Evolutionary conservation across 352 stramenopile genomes (phyloP).

Genomic region (Globisporangium perplexum): DNA sequence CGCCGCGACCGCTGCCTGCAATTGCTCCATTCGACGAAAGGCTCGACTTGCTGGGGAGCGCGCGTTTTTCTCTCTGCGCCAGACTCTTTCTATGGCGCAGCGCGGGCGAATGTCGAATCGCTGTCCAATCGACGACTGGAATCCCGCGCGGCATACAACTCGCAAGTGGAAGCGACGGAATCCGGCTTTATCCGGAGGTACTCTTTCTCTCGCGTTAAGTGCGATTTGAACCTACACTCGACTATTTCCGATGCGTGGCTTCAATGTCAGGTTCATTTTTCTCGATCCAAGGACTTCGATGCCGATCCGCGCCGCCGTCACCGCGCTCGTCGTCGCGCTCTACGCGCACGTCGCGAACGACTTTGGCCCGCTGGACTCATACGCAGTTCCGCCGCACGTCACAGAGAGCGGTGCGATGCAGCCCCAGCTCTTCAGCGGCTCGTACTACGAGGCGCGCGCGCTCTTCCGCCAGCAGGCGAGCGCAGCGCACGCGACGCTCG

Average conservation of each 20-base stretch:
- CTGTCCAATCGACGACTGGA: not conserved
- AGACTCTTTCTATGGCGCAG: constrained; percentile 1
- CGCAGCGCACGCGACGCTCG: constrained; percentile 30
- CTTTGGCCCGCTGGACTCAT: constrained; percentile 45
- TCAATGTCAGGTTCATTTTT: not conserved
- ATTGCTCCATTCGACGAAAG: not conserved
- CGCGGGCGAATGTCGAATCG: not conserved
- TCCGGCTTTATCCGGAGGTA: too few relatives aligned
- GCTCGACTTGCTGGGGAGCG: not conserved
- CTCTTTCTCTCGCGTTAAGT: not conserved
- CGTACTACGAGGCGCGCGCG: constrained; percentile 59
- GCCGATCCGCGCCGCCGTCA: not conserved
- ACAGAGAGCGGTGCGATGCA: not conserved
- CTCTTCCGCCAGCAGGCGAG: constrained; percentile 44
- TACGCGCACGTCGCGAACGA: constrained; percentile 37
- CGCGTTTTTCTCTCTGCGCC: not conserved
- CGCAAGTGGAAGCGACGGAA: too few relatives aligned
- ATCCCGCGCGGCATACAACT: not conserved
- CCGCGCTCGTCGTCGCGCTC: constrained; percentile 16
- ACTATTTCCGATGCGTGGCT: not conserved
- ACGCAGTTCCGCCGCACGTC: constrained; percentile 2
- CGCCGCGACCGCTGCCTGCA: not conserved
- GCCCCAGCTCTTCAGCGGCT: constrained; percentile 33
- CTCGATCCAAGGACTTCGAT: not conserved
- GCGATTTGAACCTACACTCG: too few relatives aligned